A percentile compares a stretch with the other conserved stretches of the same genome.
phyloP scores from a whole-genome alignment of 106 monocot genomes.

The Narthecium ossifragum region DNA sequence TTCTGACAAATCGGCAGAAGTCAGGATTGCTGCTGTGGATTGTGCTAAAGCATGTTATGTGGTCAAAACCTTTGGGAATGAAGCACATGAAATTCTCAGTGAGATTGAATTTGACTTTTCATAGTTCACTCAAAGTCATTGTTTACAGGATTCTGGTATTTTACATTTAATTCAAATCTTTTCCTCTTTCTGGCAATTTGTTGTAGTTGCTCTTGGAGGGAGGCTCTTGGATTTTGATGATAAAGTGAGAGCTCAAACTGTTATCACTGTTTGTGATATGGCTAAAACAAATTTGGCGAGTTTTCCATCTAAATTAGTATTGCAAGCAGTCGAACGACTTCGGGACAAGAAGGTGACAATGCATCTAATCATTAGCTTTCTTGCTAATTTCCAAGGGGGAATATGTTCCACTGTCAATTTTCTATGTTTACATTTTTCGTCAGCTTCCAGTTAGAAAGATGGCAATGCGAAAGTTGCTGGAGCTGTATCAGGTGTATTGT shows the following conservation, averaged over 20 bases:
- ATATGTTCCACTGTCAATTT: not conserved
- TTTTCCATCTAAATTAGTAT: conserved; percentile 66
- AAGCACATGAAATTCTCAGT: conserved; percentile 59
- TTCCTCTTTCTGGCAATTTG: conserved; percentile 8
- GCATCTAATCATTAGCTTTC: not conserved
- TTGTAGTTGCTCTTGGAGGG: conserved; percentile 64
- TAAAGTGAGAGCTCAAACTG: conserved; percentile 82
- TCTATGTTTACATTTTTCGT: not conserved
- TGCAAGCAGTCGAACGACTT: conserved; percentile 54
- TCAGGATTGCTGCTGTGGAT: conserved; percentile 72
- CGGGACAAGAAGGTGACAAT: conserved; percentile 78
- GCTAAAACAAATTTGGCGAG: conserved; percentile 48
- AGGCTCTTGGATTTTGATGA: conserved; percentile 90
- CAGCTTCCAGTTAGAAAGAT: conserved; percentile 79
- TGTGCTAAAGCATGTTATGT: conserved; percentile 65
- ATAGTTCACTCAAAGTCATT: not conserved
- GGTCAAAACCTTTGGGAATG: conserved; percentile 27
- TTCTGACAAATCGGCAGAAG: conserved; percentile 79
- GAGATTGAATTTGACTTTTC: conserved; percentile 13
- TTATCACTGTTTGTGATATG: conserved; percentile 72
- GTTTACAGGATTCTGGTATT: not conserved
- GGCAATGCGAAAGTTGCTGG: conserved; percentile 59
- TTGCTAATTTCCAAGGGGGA: not conserved
- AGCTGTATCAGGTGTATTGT: conserved; percentile 79
- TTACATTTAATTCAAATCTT: not conserved